Conservation (phyloP, 257 asterid genomes). For the Solanum paucissectum region DNA sequence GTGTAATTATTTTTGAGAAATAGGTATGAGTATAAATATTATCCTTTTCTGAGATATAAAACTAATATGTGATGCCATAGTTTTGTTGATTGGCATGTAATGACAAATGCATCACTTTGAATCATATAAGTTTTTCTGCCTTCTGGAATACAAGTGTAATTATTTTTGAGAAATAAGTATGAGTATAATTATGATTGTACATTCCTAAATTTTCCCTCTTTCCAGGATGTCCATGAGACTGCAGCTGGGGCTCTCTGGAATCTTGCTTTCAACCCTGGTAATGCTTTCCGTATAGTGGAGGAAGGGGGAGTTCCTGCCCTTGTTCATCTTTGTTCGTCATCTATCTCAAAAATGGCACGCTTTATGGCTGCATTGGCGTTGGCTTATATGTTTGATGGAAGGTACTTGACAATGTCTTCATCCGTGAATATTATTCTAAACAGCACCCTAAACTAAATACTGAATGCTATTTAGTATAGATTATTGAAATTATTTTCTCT, state of each 20-base stretch:
- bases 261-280: slow-evolving; percentile 86
- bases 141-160: background rate
- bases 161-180: background rate
- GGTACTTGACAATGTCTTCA: slow-evolving; percentile 31
- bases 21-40: background rate
- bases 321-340: slow-evolving; percentile 66
- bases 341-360: slow-evolving; percentile 87
- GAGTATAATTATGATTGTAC: background rate
- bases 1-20: background rate
- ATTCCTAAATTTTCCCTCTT: slow-evolving; percentile 7
- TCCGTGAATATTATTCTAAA: background rate
- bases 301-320: slow-evolving; percentile 85
- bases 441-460: background rate
- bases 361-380: slow-evolving; percentile 90
- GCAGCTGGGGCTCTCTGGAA: slow-evolving; percentile 99
- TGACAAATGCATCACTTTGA: background rate
- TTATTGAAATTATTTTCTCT: background rate
- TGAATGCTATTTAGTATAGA: background rate
- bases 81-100: background rate
- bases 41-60: background rate
- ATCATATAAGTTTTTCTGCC: background rate
- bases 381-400: slow-evolving; percentile 86
- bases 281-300: slow-evolving; percentile 82
- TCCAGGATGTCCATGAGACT: slow-evolving; percentile 93
- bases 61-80: background rate